These are phyloP conservation scores for Spiraea crenata DNA, from an alignment of 331 rosid genomes.

Conservation along the genomic window DNA sequence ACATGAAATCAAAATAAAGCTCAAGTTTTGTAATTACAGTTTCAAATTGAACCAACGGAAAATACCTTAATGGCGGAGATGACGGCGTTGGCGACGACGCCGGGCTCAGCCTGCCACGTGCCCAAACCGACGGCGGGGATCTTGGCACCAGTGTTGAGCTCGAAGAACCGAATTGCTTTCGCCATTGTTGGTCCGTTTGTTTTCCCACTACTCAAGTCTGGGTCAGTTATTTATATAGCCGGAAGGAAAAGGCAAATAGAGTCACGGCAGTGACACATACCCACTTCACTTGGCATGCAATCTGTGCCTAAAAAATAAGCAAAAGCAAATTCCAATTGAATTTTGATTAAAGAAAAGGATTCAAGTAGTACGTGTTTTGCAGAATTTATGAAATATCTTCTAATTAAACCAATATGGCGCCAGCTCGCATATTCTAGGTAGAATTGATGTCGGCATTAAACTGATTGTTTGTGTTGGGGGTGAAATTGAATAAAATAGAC, in stretches of 20 bases:
- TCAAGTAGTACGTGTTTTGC: too few relatives aligned
- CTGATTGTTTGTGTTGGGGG: too few relatives aligned
- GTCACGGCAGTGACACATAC: too few relatives aligned
- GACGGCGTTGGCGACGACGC: conserved; percentile 44
- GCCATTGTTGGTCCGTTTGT: conserved; percentile 26
- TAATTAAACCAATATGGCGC: too few relatives aligned
- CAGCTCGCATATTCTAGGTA: too few relatives aligned
- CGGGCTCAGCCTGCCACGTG: conserved; percentile 53
- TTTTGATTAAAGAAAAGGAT: too few relatives aligned
- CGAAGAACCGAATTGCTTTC: conserved; percentile 30
- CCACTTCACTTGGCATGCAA: neutral
- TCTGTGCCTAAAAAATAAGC: too few relatives aligned
- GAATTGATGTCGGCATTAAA: too few relatives aligned
- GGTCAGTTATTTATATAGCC: neutral
- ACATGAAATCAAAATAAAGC: neutral
- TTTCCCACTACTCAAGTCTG: neutral
- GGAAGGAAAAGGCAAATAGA: neutral
- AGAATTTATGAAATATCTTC: too few relatives aligned
- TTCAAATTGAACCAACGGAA: neutral
- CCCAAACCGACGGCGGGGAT: conserved; percentile 60
- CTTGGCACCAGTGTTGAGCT: conserved; percentile 55
- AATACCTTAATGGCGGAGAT: conserved; percentile 62
- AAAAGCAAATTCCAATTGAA: too few relatives aligned
- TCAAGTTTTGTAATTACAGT: neutral
- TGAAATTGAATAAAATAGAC: too few relatives aligned